phyloP scores from a whole-genome alignment of 768 basidiomycete species.

The Trametes villosa region DNA sequence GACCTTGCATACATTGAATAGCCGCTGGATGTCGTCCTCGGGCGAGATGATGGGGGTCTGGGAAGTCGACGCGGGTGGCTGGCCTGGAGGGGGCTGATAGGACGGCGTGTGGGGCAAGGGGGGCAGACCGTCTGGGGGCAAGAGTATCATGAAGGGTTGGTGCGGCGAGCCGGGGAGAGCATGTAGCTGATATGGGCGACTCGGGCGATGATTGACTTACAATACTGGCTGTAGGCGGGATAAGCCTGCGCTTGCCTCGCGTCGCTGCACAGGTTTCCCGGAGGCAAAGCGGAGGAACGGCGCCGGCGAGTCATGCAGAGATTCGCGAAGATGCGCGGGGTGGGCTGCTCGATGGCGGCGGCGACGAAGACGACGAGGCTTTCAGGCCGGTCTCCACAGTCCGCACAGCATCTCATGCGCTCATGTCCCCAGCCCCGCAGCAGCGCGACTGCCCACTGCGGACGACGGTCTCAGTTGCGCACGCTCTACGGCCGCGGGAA shows the following conservation, averaged over 20 bases:
- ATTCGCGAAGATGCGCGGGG: conserved; percentile 6
- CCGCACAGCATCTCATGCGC: conserved; percentile 6
- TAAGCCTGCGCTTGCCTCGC: conserved; percentile 17
- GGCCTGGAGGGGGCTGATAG: conserved; percentile 2
- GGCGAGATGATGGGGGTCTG: conserved; percentile 16
- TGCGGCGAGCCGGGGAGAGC: not conserved
- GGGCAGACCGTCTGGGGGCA: conserved; percentile 21
- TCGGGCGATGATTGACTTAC: conserved; percentile 3
- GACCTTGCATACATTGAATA: conserved; percentile 83
- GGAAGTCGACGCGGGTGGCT: conserved; percentile 2
- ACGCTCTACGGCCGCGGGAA: conserved; percentile 1
- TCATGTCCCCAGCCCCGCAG: not conserved
- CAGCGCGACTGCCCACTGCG: not conserved
- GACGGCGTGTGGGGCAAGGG: conserved; percentile 7
- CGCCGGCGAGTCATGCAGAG: conserved; percentile 23
- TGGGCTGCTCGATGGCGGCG: conserved; percentile 9
- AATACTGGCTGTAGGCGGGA: conserved; percentile 11
- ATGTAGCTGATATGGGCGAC: conserved; percentile 10
- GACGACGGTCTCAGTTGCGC: not conserved
- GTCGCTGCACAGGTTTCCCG: conserved; percentile 19
- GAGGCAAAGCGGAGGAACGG: conserved; percentile 14
- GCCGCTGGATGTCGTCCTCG: conserved; percentile 80
- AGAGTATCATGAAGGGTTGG: conserved; percentile 23
- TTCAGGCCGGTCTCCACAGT: conserved; percentile 7
- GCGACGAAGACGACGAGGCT: conserved; percentile 2